phyloP scores from a whole-genome alignment of 495 filamentous ascomycete genomes.

The Daldinia bambusicola region DNA sequence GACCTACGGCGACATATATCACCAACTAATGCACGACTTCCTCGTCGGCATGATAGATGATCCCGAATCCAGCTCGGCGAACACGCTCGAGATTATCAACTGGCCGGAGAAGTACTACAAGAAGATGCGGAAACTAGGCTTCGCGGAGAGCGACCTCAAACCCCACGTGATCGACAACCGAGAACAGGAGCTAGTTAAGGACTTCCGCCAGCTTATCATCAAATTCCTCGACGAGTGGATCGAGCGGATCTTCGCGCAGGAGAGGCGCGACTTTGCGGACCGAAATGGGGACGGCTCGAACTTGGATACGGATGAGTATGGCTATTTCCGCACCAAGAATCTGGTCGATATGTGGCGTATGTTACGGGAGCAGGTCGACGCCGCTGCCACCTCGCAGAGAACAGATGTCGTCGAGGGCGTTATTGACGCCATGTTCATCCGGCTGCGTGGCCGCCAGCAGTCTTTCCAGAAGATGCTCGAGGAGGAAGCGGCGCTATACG shows the following conservation, averaged over 20 bases:
- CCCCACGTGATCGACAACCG: slow-evolving; percentile 89
- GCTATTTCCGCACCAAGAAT: slow-evolving; percentile 88
- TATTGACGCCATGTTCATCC: slow-evolving; percentile 90
- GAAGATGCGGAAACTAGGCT: slow-evolving; percentile 92
- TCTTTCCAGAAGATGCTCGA: slow-evolving; percentile 89
- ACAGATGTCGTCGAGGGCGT: slow-evolving; percentile 91
- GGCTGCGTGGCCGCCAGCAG: slow-evolving; percentile 80
- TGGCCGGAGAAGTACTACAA: slow-evolving; percentile 96
- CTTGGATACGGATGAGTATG: slow-evolving; percentile 85
- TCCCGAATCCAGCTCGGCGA: slow-evolving; percentile 75
- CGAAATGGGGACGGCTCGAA: slow-evolving; percentile 75
- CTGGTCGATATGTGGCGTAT: slow-evolving; percentile 96
- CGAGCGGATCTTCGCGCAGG: slow-evolving; percentile 83
- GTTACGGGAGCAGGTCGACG: slow-evolving; percentile 88
- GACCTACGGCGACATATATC: slow-evolving; percentile 89
- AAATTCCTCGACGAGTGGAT: slow-evolving; percentile 97
- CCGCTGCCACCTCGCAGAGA: slow-evolving; percentile 81
- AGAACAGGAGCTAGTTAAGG: slow-evolving; percentile 86
- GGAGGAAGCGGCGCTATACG: slow-evolving; percentile 81
- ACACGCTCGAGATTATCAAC: slow-evolving; percentile 89
- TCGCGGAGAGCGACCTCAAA: slow-evolving; percentile 73
- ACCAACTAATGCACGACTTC: slow-evolving; percentile 93
- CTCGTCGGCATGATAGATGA: slow-evolving; percentile 84
- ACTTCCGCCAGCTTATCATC: slow-evolving; percentile 94
- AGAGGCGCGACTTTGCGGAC: slow-evolving; percentile 80